These are phyloP conservation scores for Steccherinum ochraceum DNA, from an alignment of 768 basidiomycete species.

Conservation along the genomic window DNA sequence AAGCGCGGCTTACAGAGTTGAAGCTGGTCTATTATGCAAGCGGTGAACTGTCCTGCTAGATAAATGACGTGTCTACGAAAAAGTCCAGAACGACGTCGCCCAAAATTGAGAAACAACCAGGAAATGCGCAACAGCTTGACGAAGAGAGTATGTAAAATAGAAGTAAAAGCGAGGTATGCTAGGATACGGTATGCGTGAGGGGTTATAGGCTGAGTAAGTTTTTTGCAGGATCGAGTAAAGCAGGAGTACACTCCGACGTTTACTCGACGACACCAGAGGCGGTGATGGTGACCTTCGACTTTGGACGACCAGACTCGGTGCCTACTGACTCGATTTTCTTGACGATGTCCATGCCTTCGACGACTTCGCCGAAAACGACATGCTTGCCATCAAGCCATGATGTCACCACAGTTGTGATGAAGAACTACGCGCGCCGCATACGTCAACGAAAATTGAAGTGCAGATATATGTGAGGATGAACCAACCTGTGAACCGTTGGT, in stretches of 20 bases:
- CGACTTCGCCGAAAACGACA: conserved; percentile 69
- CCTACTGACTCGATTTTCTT: conserved; percentile 17
- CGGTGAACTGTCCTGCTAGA: not conserved
- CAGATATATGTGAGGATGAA: conserved; percentile 2
- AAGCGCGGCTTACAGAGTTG: no score
- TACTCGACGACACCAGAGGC: conserved; percentile 10
- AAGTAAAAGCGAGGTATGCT: not conserved
- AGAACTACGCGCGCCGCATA: no score
- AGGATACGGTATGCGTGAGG: not conserved
- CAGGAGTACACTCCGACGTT: not conserved
- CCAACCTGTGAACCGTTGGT: conserved; percentile 69
- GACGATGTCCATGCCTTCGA: conserved; percentile 32
- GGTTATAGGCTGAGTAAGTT: not conserved
- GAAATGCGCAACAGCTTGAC: not conserved
- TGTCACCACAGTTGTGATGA: conserved; percentile 79
- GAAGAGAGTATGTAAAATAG: not conserved
- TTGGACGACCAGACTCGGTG: conserved; percentile 9
- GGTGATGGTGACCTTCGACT: conserved; percentile 7
- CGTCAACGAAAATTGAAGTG: no score
- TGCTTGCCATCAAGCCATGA: conserved; percentile 79
- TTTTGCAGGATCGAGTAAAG: not conserved
- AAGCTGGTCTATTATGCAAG: no score
- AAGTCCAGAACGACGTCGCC: not conserved
- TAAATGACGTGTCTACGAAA: not conserved
- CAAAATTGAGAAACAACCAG: not conserved